These are phyloP conservation scores for Blastobotrys attinorum DNA, from an alignment of 805 yeast genomes.

Conservation along the genomic window DNA sequence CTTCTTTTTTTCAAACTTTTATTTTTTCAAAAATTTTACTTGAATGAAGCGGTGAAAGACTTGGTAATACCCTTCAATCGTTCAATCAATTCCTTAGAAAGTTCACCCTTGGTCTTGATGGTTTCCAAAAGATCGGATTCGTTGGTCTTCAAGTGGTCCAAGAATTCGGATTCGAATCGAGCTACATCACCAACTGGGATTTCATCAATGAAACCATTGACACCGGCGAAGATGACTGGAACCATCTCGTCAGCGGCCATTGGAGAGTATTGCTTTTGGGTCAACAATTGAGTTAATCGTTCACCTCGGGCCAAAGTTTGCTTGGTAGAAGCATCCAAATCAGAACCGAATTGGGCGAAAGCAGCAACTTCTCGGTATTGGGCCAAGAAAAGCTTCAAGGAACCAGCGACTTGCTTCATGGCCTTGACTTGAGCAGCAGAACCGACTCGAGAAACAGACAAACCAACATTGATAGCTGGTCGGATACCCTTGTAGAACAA, in stretches of 20 bases:
- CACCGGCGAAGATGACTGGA: slow-evolving; percentile 98
- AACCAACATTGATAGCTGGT: slow-evolving; percentile 99
- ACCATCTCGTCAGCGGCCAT: slow-evolving; percentile 98
- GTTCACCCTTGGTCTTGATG: slow-evolving; percentile 83
- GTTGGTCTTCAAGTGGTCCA: slow-evolving; percentile 85
- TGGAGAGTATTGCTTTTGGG: slow-evolving; percentile 96
- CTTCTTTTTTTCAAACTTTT: neutral
- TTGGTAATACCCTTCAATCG: slow-evolving; percentile 87
- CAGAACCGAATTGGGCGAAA: slow-evolving; percentile 99
- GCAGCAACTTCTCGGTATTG: slow-evolving; percentile 99
- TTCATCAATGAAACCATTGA: slow-evolving; percentile 94
- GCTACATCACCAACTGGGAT: slow-evolving; percentile 78
- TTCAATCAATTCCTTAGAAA: slow-evolving; percentile 78
- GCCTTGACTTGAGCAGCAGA: slow-evolving; percentile 99
- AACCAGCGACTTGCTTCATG: slow-evolving; percentile 99
- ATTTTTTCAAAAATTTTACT: slow-evolving; percentile 8
- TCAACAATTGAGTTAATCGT: slow-evolving; percentile 97
- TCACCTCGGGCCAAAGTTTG: slow-evolving; percentile 99
- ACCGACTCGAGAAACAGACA: slow-evolving; percentile 99
- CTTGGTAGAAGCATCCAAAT: slow-evolving; percentile 98
- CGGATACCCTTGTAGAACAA: slow-evolving; percentile 99
- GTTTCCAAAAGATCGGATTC: slow-evolving; percentile 76
- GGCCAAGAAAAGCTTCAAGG: slow-evolving; percentile 99
- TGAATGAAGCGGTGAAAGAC: slow-evolving; percentile 82
- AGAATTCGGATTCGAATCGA: slow-evolving; percentile 88